Conservation (phyloP, 2,329 filamentous ascomycete species). For the Fusarium palustre region DNA sequence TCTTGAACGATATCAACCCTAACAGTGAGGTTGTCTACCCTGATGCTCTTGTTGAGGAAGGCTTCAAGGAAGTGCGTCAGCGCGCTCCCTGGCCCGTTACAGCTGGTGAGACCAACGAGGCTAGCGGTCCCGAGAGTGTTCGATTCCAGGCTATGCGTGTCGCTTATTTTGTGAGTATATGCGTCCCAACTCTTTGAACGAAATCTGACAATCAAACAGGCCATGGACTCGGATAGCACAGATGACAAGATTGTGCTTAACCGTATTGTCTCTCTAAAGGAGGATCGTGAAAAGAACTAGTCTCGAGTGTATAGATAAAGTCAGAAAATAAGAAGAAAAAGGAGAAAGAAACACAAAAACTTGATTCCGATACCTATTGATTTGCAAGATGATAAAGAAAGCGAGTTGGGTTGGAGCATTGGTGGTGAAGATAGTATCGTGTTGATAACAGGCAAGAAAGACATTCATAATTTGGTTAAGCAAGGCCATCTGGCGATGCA, state of each 20-base stretch:
- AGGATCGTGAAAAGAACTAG: conserved; percentile 77
- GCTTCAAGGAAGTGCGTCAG: conserved; percentile 79
- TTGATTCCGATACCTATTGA: background rate
- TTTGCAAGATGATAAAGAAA: background rate
- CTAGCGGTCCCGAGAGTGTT: conserved; percentile 76
- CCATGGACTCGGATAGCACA: conserved; percentile 81
- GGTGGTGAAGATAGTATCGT: too few relatives aligned
- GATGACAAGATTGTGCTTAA: conserved; percentile 88
- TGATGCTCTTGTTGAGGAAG: conserved; percentile 83
- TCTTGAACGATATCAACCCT: conserved; percentile 85
- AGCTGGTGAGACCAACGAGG: conserved; percentile 74
- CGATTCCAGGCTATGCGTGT: conserved; percentile 93
- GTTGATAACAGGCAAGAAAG: too few relatives aligned
- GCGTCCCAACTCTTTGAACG: rapidly evolving
- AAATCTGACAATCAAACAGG: conserved; percentile 55
- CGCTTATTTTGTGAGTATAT: conserved; percentile 77
- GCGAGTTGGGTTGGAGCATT: too few relatives aligned
- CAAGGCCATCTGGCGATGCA: too few relatives aligned
- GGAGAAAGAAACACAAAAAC: background rate
- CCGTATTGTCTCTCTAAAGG: conserved; percentile 90
- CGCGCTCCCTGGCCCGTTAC: conserved; percentile 86
- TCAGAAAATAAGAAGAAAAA: conserved; percentile 1
- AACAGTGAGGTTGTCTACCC: conserved; percentile 84
- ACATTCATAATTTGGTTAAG: too few relatives aligned
- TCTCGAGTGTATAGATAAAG: background rate